Evolutionary conservation across 2,329 filamentous ascomycete species (phyloP), one percentile per base, ranked within the genome.

Genomic region (Whalleya microplaca): DNA sequence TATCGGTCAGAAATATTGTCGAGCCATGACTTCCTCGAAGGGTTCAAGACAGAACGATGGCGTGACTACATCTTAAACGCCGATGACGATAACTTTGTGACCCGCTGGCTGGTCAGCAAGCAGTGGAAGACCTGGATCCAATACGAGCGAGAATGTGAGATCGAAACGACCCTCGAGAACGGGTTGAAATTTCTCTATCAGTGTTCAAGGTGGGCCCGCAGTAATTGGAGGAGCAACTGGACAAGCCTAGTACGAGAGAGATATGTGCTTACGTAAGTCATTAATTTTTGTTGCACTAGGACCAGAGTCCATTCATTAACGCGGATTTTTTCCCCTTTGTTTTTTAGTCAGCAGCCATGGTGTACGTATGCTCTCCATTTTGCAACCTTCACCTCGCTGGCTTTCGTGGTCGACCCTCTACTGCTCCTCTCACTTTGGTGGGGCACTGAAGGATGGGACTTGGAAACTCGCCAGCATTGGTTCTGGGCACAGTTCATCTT

Each of bases 31-130:
- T 98, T 98, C 74, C 87, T 92, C 42, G 84, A 93, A 63, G 91
- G 88, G 45, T 97, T 98, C 79, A 93, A 91, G 64, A 92, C 93
- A 53, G 94, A 98, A 77, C 89, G 89, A 66, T 96, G 91, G 91
- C 84, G 89, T 47, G 87, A 89, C 67, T 96, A 89, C 76, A 93
- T 93, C 69, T 83, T 98, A 59, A 97, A 97, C 71, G 92, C 94
- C 21, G 94, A 98, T 74, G 94, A 98, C 73, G 94, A 98, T 80
- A 98, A 98, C 77, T 98, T 97, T 77, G 91, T 98, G 66, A 97
- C 94, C 6, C 88, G 94, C 55, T 98, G 94, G 94, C 84, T 98
- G 69, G 93, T 97, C 65, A 90, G 87, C 63, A 89, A 96, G 77
- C 84, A 88, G 65, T 96, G 92, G 91, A 92, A 96, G 77, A 97